Conservation (phyloP, 2,329 filamentous ascomycete genomes). For the Trichothecium roseum region DNA sequence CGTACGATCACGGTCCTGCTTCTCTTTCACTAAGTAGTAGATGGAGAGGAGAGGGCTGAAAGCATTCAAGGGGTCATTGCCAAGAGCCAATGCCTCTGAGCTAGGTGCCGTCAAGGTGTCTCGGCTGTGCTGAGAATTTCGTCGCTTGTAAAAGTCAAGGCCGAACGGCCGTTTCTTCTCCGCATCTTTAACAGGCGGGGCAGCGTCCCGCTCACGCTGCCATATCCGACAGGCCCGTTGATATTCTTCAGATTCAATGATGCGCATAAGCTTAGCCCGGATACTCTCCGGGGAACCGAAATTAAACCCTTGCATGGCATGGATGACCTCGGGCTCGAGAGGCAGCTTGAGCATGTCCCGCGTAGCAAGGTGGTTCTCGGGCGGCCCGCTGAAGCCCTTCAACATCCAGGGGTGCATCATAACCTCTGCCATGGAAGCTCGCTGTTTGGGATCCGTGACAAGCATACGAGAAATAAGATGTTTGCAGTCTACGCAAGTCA, state of each 20-base stretch:
- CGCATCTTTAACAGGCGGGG: slow-evolving; percentile 46
- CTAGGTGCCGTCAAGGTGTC: slow-evolving; percentile 82
- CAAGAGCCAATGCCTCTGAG: slow-evolving; percentile 70
- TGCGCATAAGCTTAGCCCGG: slow-evolving; percentile 65
- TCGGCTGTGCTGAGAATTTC: slow-evolving; percentile 79
- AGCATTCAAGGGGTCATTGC: slow-evolving; percentile 82
- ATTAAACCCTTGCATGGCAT: slow-evolving; percentile 96
- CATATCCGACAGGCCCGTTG: slow-evolving; percentile 68
- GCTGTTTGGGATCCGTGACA: slow-evolving; percentile 81
- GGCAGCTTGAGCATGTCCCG: slow-evolving; percentile 81
- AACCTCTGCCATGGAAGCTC: slow-evolving; percentile 81
- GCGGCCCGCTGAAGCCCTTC: slow-evolving; percentile 77
- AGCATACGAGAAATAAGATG: slow-evolving; percentile 91
- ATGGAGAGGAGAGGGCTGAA: slow-evolving; percentile 88
- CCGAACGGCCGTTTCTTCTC: slow-evolving; percentile 80
- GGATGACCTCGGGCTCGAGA: slow-evolving; percentile 71
- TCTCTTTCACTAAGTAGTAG: slow-evolving; percentile 94
- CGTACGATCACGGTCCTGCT: slow-evolving; percentile 65
- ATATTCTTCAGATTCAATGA: slow-evolving; percentile 92
- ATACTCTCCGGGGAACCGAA: slow-evolving; percentile 85
- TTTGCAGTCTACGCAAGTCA: slow-evolving; percentile 66
- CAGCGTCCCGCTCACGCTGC: slow-evolving; percentile 54
- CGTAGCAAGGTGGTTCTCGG: slow-evolving; percentile 77
- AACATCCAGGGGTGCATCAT: slow-evolving; percentile 94
- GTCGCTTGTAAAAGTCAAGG: slow-evolving; percentile 94